phyloP scores from a whole-genome alignment of 2,329 filamentous ascomycete genomes.

The Botrytis fragariae region DNA sequence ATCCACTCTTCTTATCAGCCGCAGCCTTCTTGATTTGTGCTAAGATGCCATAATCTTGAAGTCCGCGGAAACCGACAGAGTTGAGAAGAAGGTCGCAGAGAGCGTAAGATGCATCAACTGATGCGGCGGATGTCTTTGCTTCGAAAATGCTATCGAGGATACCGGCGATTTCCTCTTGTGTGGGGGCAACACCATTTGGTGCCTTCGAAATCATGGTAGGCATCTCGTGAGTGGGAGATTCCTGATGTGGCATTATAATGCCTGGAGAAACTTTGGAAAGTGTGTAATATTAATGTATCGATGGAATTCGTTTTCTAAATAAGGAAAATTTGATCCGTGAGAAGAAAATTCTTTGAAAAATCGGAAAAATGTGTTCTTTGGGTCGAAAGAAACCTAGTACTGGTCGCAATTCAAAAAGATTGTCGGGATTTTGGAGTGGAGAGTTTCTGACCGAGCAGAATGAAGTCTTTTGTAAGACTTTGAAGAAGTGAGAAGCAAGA shows the following conservation, averaged over 20 bases:
- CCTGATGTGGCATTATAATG: conserved; percentile 48
- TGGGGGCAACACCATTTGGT: conserved; percentile 46
- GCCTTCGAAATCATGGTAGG: conserved; percentile 49
- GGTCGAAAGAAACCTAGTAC: conserved; percentile 29
- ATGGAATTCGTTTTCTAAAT: conserved; percentile 10
- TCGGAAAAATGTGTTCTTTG: conserved; percentile 32
- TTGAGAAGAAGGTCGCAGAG: conserved; percentile 63
- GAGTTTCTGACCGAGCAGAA: conserved; percentile 34
- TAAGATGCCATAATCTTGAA: conserved; percentile 60
- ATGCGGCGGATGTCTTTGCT: conserved; percentile 52
- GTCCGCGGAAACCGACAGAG: conserved; percentile 62
- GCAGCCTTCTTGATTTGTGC: conserved; percentile 73
- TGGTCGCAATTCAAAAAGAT: conserved; percentile 24
- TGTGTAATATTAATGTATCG: conserved; percentile 21
- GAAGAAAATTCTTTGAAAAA: conserved; percentile 21
- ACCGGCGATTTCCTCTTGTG: conserved; percentile 62
- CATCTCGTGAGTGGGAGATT: conserved; percentile 43
- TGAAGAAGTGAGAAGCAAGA: conserved; percentile 7
- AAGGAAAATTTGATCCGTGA: conserved; percentile 23
- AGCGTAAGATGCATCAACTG: conserved; percentile 62
- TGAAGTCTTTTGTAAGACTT: conserved; percentile 1
- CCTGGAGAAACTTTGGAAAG: conserved; percentile 28
- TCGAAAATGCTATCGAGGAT: conserved; percentile 65
- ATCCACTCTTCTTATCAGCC: conserved; percentile 87
- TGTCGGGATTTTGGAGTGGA: conserved; percentile 28